Percentiles rank a stretch among this genome's conserved stretches.
phyloP scores from a whole-genome alignment of 352 stramenopile genomes.

The Globisporangium yorkense region DNA sequence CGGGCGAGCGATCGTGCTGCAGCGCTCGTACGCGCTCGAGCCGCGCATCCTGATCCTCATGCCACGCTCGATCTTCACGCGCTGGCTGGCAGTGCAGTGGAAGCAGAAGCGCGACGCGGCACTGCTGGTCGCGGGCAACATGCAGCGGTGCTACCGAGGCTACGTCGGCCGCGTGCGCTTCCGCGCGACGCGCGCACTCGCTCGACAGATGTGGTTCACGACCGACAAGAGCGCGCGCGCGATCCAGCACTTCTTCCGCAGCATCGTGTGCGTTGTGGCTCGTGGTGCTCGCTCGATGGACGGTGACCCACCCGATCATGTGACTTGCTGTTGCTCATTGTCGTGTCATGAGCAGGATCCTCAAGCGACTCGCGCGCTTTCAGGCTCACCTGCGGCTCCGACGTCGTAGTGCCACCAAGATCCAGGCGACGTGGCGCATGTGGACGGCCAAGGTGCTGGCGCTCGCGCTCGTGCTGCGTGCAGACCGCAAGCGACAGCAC shows the following conservation, averaged over 20 bases:
- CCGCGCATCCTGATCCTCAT: conserved; percentile 50
- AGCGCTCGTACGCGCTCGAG: conserved; percentile 25
- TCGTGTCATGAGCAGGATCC: conserved; percentile 18
- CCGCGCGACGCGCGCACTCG: conserved; percentile 20
- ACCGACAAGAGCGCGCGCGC: conserved; percentile 32
- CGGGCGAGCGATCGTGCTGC: conserved; percentile 32
- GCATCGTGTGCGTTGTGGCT: conserved; percentile 46
- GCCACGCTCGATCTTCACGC: conserved; percentile 47
- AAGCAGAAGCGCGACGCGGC: conserved; percentile 52
- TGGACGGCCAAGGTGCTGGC: conserved; percentile 54
- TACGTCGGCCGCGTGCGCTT: conserved; percentile 39
- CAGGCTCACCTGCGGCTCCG: conserved; percentile 28
- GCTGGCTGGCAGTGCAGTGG: conserved; percentile 43
- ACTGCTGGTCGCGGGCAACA: conserved; percentile 22
- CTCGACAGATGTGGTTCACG: conserved; percentile 28
- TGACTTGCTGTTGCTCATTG: background rate
- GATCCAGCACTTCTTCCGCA: conserved; percentile 76
- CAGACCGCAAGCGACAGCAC: conserved; percentile 30
- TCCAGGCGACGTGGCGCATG: conserved; percentile 79
- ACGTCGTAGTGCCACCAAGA: conserved; percentile 32
- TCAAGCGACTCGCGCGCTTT: conserved; percentile 41
- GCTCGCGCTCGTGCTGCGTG: conserved; percentile 30
- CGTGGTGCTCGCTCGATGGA: conserved; percentile 1
- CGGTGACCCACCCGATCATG: too few relatives aligned
- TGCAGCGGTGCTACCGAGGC: conserved; percentile 42